These are phyloP conservation scores for Claviceps sorghi DNA, from an alignment of 2,329 filamentous ascomycete genomes.

Conservation along the genomic window DNA sequence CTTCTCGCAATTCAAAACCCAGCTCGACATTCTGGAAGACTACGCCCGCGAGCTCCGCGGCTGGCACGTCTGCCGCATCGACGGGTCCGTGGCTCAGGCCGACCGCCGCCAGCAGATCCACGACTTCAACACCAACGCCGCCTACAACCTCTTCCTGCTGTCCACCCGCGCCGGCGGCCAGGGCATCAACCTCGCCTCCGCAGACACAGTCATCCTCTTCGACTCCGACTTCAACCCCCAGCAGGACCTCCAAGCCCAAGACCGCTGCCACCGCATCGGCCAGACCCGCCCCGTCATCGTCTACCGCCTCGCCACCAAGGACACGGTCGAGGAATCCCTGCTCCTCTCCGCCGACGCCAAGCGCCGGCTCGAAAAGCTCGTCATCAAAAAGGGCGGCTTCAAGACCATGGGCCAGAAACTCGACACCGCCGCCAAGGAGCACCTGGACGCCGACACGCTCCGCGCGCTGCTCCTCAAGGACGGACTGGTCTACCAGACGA, in stretches of 20 bases:
- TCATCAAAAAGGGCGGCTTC: slow-evolving; percentile 88
- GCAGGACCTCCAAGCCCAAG: slow-evolving; percentile 91
- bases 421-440: slow-evolving; percentile 30
- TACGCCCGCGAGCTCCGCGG: slow-evolving; percentile 63
- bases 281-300: slow-evolving; percentile 86
- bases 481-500: slow-evolving; percentile 47
- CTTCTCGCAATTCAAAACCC: slow-evolving; percentile 92
- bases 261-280: slow-evolving; percentile 87
- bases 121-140: slow-evolving; percentile 51
- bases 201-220: slow-evolving; percentile 85
- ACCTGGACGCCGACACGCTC: slow-evolving; percentile 46
- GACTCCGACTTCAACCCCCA: slow-evolving; percentile 90
- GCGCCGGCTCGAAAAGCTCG: slow-evolving; percentile 78
- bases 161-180: slow-evolving; percentile 87
- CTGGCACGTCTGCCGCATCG: slow-evolving; percentile 80
- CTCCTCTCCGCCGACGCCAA: slow-evolving; percentile 84
- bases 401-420: slow-evolving; percentile 51
- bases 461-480: slow-evolving; percentile 53
- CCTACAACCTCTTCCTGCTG: slow-evolving; percentile 66
- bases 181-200: slow-evolving; percentile 83
- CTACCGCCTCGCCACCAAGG: slow-evolving; percentile 83
- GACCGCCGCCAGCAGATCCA: slow-evolving; percentile 57
- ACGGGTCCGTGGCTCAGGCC: slow-evolving; percentile 68
- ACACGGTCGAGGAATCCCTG: slow-evolving; percentile 79
- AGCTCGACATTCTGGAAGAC: slow-evolving; percentile 78